A percentile compares a stretch with the other conserved stretches of the same genome.
These are phyloP conservation scores for Salvia rosmarinus DNA, from an alignment of 257 asterid genomes.

Conservation along the genomic window DNA sequence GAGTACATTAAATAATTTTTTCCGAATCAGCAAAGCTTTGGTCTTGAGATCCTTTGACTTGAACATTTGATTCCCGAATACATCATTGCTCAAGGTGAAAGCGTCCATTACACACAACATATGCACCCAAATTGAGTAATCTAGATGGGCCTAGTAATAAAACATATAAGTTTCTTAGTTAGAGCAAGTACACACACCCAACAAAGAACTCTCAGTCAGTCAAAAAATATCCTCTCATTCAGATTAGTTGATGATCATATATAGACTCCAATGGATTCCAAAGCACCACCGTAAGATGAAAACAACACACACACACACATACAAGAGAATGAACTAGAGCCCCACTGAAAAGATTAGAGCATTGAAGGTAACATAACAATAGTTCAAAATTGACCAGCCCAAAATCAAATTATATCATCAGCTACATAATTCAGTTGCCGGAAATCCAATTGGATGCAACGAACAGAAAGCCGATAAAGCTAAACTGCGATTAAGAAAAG, in stretches of 20 bases:
- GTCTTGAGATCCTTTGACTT: neutral
- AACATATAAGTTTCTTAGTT: neutral
- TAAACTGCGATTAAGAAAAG: neutral
- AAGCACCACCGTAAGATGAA: slow-evolving; percentile 16
- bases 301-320: neutral
- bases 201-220: neutral
- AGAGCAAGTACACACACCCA: slow-evolving; percentile 9
- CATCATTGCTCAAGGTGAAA: slow-evolving; percentile 22
- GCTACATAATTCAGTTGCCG: slow-evolving; percentile 26
- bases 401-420: slow-evolving; percentile 23
- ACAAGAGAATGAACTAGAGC: slow-evolving; percentile 19
- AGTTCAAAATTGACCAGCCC: neutral
- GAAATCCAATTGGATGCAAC: slow-evolving; percentile 21
- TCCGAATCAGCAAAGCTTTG: slow-evolving; percentile 14
- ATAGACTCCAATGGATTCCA: neutral
- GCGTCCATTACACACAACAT: neutral
- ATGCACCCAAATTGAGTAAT: neutral
- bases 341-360: neutral
- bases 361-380: slow-evolving; percentile 15
- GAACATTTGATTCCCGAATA: slow-evolving; percentile 3
- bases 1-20: neutral
- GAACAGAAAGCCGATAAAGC: neutral
- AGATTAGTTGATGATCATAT: neutral
- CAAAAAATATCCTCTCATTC: neutral
- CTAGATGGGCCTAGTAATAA: slow-evolving; percentile 10